Evolutionary conservation across 768 basidiomycete species (phyloP).

Genomic region (Suillus placidus): DNA sequence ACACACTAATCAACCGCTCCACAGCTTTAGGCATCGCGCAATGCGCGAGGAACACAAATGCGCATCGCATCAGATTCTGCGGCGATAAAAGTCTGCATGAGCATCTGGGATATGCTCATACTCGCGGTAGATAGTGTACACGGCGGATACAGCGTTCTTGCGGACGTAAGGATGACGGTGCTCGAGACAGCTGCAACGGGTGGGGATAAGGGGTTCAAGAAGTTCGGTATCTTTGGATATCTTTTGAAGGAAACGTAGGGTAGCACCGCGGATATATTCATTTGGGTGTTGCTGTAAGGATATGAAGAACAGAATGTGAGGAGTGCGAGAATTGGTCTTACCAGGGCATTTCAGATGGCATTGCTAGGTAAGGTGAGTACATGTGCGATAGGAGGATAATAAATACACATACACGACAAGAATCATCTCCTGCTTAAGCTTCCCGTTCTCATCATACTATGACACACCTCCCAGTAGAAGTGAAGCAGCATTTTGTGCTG

Average conservation of each 20-base stretch:
- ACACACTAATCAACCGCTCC: conserved; percentile 84
- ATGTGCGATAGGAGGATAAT: conserved; percentile 15
- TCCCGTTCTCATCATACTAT: conserved; percentile 97
- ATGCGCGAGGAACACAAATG: not conserved
- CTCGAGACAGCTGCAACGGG: not conserved
- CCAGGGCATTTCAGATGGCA: not conserved
- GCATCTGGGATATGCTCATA: not conserved
- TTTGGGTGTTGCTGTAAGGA: not conserved
- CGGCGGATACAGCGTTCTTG: not conserved
- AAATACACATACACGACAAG: conserved; percentile 81
- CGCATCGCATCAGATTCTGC: not conserved
- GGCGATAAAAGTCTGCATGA: not conserved
- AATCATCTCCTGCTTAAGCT: conserved; percentile 99
- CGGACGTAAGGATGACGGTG: not conserved
- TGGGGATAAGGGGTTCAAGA: conserved; percentile 74
- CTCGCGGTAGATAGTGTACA: not conserved
- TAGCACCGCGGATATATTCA: not conserved
- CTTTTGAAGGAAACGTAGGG: conserved; percentile 32
- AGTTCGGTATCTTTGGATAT: not conserved
- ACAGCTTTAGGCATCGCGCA: conserved; percentile 89
- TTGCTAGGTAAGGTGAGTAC: conserved; percentile 4
- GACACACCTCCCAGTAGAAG: conserved; percentile 99
- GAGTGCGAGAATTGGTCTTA: not conserved
- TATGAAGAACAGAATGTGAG: not conserved
- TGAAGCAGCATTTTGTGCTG: conserved; percentile 88